A percentile compares a stretch with the other conserved stretches of the same genome.
phyloP scores from a whole-genome alignment of 1,284 basidiomycete species.

The Phlebopus sp. region DNA sequence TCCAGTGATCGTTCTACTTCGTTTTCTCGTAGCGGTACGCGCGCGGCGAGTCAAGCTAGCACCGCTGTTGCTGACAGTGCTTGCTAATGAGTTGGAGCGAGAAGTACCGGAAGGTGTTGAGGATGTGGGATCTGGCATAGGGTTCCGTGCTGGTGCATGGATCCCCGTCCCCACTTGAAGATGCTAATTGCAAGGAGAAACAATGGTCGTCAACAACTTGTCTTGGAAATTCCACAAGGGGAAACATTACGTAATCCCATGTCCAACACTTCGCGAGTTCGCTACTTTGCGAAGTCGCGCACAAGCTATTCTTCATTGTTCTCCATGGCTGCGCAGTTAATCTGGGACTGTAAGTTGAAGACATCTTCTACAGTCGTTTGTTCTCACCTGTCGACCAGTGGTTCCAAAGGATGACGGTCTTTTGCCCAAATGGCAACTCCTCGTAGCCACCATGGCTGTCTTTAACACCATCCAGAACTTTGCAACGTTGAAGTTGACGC shows the following conservation, averaged over 20 bases:
- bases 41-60: conserved; percentile 32
- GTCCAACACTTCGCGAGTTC: not conserved
- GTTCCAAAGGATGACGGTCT: conserved; percentile 64
- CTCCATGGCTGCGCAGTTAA: conserved; percentile 18
- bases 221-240: conserved; percentile 17
- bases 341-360: conserved; percentile 24
- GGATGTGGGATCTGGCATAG: conserved; percentile 32
- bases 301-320: conserved; percentile 5
- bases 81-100: conserved; percentile 43
- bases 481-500: conserved; percentile 72
- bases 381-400: conserved; percentile 33
- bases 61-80: conserved; percentile 38
- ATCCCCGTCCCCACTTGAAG: conserved; percentile 20
- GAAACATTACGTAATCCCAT: conserved; percentile 29
- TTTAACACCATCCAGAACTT: conserved; percentile 89
- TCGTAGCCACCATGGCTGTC: conserved; percentile 71
- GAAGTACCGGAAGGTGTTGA: conserved; percentile 28
- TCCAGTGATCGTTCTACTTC: conserved; percentile 27
- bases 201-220: conserved; percentile 8
- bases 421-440: conserved; percentile 83
- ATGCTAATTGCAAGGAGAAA: conserved; percentile 15
- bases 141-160: conserved; percentile 17
- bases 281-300: no score
- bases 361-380: not conserved
- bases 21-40: conserved; percentile 29